Percentiles rank a stretch among this genome's conserved stretches.
These are phyloP conservation scores for Phellopilus nigrolimitatus DNA, from an alignment of 1,284 basidiomycete species.

Conservation along the genomic window DNA sequence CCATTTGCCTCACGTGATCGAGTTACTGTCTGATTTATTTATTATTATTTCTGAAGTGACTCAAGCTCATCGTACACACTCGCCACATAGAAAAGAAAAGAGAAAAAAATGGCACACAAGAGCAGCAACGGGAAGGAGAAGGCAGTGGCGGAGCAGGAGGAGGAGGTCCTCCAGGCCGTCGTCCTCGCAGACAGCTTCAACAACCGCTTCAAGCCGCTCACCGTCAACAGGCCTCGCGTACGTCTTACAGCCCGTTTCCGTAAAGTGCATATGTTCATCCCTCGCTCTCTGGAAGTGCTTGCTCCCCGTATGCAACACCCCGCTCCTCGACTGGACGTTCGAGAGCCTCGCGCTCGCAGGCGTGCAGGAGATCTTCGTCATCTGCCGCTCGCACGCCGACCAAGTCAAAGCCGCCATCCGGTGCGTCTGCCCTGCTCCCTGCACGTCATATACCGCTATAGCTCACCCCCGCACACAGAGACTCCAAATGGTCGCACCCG, in stretches of 20 bases:
- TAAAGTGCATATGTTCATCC: too few relatives aligned
- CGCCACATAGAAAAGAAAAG: constrained; percentile 1
- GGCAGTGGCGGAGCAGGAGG: constrained; percentile 50
- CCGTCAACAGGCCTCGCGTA: constrained; percentile 77
- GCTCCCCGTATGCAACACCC: constrained; percentile 90
- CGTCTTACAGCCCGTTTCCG: constrained; percentile 40
- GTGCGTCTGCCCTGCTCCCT: constrained; percentile 40
- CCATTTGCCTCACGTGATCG: constrained; percentile 5
- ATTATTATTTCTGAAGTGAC: constrained; percentile 7
- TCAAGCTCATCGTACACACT: not conserved
- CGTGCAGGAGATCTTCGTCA: constrained; percentile 93
- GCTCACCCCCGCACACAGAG: constrained; percentile 22
- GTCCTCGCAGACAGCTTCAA: constrained; percentile 95
- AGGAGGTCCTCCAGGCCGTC: constrained; percentile 85
- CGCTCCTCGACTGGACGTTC: constrained; percentile 93
- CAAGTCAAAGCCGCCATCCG: constrained; percentile 77
- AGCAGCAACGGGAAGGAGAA: constrained; percentile 55
- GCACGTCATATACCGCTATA: constrained; percentile 29
- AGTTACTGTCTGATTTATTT: not conserved
- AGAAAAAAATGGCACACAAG: constrained; percentile 69
- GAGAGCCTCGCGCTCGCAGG: constrained; percentile 90
- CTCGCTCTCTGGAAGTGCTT: constrained; percentile 79
- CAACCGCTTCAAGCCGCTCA: constrained; percentile 86
- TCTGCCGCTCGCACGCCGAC: constrained; percentile 83
- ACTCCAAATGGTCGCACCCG: constrained; percentile 77